Evolutionary conservation across 805 yeast genomes (phyloP).

Genomic region (Candida boleticola): DNA sequence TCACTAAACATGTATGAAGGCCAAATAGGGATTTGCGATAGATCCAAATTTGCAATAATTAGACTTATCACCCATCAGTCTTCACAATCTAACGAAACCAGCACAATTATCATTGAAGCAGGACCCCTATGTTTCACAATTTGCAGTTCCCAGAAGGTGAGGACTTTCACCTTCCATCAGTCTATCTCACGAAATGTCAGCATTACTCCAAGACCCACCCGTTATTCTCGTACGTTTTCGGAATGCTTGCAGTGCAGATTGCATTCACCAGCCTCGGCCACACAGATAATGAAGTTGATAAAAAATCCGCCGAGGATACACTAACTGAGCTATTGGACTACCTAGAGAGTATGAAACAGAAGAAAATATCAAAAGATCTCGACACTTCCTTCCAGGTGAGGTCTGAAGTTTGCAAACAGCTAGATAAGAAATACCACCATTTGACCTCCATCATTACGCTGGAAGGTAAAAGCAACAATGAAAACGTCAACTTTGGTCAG

Average conservation of each 20-base stretch:
- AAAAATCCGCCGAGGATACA: not conserved
- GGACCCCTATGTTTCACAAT: not conserved
- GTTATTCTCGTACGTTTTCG: conserved; percentile 4
- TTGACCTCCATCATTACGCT: not conserved
- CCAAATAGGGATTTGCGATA: too few species aligned
- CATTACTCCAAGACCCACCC: conserved; percentile 3
- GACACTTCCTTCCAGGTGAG: not conserved
- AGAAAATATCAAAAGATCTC: not conserved
- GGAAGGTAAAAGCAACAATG: not conserved
- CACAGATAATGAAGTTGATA: not conserved
- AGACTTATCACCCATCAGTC: too few species aligned
- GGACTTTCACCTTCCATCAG: not conserved
- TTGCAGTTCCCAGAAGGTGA: conserved; percentile 1
- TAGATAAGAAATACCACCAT: conserved; percentile 3
- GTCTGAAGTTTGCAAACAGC: not conserved
- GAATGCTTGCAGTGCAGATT: not conserved
- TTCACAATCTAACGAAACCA: too few species aligned
- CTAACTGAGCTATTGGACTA: conserved; percentile 1
- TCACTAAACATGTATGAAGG: too few species aligned
- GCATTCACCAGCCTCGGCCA: not conserved
- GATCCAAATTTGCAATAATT: too few species aligned
- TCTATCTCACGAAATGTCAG: conserved; percentile 5
- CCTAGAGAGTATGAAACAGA: conserved; percentile 1
- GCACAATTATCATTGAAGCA: too few species aligned
- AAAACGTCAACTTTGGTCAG: conserved; percentile 4